Evolutionary conservation across 164 flowering plant species (phyloP).

Genomic region (Protea cynaroides): DNA sequence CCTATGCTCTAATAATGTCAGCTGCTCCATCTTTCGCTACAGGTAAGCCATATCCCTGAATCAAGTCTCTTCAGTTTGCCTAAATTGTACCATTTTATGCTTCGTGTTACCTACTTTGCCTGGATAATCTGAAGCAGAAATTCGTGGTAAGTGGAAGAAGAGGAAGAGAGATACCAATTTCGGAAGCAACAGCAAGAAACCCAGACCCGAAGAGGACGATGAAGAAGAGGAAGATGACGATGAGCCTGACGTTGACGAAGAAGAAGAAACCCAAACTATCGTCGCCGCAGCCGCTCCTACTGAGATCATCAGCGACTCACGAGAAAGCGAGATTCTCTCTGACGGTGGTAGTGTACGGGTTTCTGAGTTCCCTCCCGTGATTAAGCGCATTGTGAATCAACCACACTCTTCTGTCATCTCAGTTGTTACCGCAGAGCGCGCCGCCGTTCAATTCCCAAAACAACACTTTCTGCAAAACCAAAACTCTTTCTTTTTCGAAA

Average conservation of each 20-base stretch:
- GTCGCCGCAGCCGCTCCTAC: not conserved
- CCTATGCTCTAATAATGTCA: not conserved
- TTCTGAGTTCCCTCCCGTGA: not conserved
- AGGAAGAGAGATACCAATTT: not conserved
- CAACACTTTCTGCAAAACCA: not conserved
- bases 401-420: not conserved
- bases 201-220: constrained; percentile 25
- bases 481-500: not conserved
- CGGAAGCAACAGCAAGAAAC: constrained; percentile 5
- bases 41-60: not conserved
- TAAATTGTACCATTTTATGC: too few species aligned
- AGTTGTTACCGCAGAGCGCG: not conserved
- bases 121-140: not conserved
- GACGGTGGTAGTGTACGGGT: not conserved
- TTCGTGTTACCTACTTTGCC: too few species aligned
- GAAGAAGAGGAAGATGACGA: constrained; percentile 43
- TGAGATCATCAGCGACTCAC: not conserved
- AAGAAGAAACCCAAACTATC: constrained; percentile 25
- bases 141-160: not conserved
- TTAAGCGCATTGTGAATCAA: not conserved
- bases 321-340: not conserved
- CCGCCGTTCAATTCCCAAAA: not conserved
- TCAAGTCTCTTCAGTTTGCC: not conserved
- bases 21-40: not conserved
- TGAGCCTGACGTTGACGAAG: constrained; percentile 29